phyloP scores from a whole-genome alignment of 352 stramenopile species.

The Salisapilia sapeloensis region DNA sequence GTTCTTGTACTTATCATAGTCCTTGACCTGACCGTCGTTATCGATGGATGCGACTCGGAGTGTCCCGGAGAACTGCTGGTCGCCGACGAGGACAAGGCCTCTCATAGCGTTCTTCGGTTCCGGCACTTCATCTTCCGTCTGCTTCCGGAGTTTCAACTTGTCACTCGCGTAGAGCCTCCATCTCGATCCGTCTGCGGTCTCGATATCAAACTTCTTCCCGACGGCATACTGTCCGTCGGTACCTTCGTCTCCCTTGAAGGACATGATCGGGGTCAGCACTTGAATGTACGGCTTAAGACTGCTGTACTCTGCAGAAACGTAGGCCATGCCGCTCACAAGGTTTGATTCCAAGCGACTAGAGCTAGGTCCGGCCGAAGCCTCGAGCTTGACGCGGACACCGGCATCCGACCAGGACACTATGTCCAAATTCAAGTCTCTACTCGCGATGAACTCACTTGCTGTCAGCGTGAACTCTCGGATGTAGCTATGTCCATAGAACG shows the following conservation, averaged over 20 bases:
- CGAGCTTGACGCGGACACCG: slow-evolving; percentile 33
- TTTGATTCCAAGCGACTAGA: slow-evolving; percentile 16
- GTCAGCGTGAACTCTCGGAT: slow-evolving; percentile 47
- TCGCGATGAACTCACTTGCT: slow-evolving; percentile 30
- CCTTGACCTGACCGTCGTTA: slow-evolving; percentile 13
- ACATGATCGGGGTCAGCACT: slow-evolving; percentile 27
- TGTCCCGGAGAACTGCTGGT: slow-evolving; percentile 16
- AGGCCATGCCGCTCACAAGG: slow-evolving; percentile 60
- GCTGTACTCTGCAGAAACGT: slow-evolving; percentile 35
- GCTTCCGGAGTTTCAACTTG: slow-evolving; percentile 15
- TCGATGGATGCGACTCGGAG: slow-evolving; percentile 25
- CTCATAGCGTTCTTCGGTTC: no score
- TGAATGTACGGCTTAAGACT: slow-evolving; percentile 28
- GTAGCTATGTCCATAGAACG: slow-evolving; percentile 40
- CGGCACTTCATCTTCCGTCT: no score
- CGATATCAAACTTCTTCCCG: slow-evolving; percentile 26
- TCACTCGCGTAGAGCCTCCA: slow-evolving; percentile 41
- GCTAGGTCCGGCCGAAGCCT: slow-evolving; percentile 2
- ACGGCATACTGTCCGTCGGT: slow-evolving; percentile 10
- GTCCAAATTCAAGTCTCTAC: slow-evolving; percentile 17
- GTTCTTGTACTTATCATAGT: slow-evolving; percentile 43
- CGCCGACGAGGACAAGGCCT: slow-evolving; percentile 19
- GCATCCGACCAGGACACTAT: slow-evolving; percentile 49
- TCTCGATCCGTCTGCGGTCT: slow-evolving; percentile 23
- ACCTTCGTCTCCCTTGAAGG: slow-evolving; percentile 22